Base-by-base conservation (phyloP, 306 rosid species). In the Begonia loranthoides region DNA sequence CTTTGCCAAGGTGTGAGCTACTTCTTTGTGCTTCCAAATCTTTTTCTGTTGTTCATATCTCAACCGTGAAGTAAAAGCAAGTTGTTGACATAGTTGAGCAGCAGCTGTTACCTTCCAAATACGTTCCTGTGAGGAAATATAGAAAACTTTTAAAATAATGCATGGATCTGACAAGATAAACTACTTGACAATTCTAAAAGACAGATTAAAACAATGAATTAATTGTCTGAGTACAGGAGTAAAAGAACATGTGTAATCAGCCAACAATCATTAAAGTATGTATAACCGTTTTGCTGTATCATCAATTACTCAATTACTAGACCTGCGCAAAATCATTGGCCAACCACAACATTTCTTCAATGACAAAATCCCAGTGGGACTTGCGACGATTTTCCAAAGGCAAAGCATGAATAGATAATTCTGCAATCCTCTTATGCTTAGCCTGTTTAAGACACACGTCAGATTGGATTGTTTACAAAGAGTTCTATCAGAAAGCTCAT, bases 301-400 rank as follows among this genome's bases (percentile, higher is more conserved):
- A 28, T 28, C 36, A 28, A 7, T 19, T 19, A 19, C 22, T 19
- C 22, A 19, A 19, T 28, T 43, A 65, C 68, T 66, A 70, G 58
- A 77, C 99, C 96, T 92, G 99, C 0, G 82, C 88, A 81, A 83
- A 87, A 92, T 92, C 99, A 68, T 87, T 92, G 24, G 99, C 96
- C 89, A 92, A 57, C 99, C 99, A 92, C 10, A 89, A 73, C 94
- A 92, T 87, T 71, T 92, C 99, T 75, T 87, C 96, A 14, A 92
- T 84, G 49, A 92, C 93, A 73, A 80, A 92, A 68, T 74, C 93
- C 99, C 99, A 92, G 17, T 80, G 96, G 59, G 96, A 79, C 72
- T 77, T 87, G 41, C 58, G 71, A 38, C 62, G 64, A 70, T 53
- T 62, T 62, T 77, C 94, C 41, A 57, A 47, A 15, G 84, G 86